Evolutionary conservation across 2,329 filamentous ascomycete species (phyloP), one percentile per base, ranked within the genome.

Genomic region (Orbilia quercus): DNA sequence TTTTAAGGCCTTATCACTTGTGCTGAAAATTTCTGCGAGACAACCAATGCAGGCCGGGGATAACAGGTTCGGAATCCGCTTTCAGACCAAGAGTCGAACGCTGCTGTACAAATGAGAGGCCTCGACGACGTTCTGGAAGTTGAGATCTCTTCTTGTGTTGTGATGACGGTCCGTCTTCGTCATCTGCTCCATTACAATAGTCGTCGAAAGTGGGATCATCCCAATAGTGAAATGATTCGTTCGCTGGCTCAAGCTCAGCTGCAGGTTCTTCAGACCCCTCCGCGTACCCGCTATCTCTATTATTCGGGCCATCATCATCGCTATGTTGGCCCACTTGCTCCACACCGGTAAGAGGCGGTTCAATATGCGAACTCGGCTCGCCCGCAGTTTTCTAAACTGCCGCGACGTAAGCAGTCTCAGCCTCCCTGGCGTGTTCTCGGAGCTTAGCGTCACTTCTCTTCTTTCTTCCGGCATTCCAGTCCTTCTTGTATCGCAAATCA

Each of bases 381-480:
- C 31, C 60, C 7, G 22, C 60, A n/a, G 69, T 45, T 40, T 66
- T 31, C 69, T 73, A 73, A 36, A 73, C 60, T 28, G 69, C 47
- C 9, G 69, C 25, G 20, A 73, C 38, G 16, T 54, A 53, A 12
- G 65, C 22, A 12, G n/a, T 51, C 12, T 73, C 69, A 12, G 62
- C 16, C 12, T 57, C 62, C 25, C 57, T 45, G 25, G 54, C 16
- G 3, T 64, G 57, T 14, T 73, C 69, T 14, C 69, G 48, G 20
- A 66, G 44, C 36, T 25, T 73, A 6, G 47, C n/a, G 11, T 73
- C 60, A 16, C 60, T 73, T 36, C 69, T 51, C 55, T 73, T 73
- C 55, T 66, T 65, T 20, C 69, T 59, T 20, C 60, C 47, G 3
- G 69, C 22, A 38, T 73, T 73, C 60, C 54, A 73, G 42, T 73